Percentiles rank a stretch among this genome's conserved stretches.
These are phyloP conservation scores for Penicillium glabrum DNA, from an alignment of 2,329 filamentous ascomycete species.

Conservation along the genomic window DNA sequence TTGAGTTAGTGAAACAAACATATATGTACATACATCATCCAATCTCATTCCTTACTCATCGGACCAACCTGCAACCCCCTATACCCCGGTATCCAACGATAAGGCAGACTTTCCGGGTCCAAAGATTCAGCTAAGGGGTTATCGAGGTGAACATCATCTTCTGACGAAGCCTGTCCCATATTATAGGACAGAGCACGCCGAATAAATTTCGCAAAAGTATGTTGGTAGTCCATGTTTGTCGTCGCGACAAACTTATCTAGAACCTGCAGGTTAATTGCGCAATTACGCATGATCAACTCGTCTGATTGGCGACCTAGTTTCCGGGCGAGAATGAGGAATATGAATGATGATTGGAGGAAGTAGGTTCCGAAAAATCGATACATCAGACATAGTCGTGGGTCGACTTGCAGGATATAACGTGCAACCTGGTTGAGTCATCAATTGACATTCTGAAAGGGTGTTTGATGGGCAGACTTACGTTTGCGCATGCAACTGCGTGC, in stretches of 20 bases:
- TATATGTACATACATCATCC: neutral
- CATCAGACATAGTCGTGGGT: neutral
- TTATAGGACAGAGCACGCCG: constrained; percentile 1
- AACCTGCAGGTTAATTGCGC: neutral
- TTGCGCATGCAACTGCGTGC: neutral
- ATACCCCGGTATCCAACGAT: neutral
- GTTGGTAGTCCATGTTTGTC: constrained; percentile 2
- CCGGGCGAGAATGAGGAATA: neutral
- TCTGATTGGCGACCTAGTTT: neutral
- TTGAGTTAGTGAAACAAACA: neutral
- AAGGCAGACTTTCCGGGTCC: neutral
- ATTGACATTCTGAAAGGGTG: neutral
- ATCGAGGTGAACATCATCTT: neutral
- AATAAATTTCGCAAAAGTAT: constrained; percentile 1
- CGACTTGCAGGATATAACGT: neutral
- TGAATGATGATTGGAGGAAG: constrained; percentile 1
- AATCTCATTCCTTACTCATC: neutral
- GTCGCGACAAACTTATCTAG: neutral
- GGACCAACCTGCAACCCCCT: neutral
- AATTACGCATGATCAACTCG: neutral
- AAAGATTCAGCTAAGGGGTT: neutral
- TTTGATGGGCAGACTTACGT: neutral
- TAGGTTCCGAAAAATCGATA: constrained; percentile 1
- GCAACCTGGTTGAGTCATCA: neutral
- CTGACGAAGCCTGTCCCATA: neutral